A percentile compares a stretch with the other conserved stretches of the same genome.
phyloP scores from a whole-genome alignment of 169 alveolate species.

The Plasmodium vivax region DNA sequence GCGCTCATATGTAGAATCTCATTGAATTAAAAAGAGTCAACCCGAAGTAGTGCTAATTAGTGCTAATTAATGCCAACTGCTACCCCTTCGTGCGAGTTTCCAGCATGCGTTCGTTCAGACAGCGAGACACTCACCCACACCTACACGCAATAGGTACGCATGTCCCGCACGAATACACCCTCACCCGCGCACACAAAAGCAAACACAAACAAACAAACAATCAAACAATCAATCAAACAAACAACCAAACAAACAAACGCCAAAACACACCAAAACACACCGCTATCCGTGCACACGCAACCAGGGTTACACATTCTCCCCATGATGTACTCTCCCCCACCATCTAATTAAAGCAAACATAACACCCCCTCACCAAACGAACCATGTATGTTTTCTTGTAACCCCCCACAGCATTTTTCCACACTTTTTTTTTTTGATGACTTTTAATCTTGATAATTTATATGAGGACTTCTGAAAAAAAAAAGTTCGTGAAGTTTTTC shows the following conservation, averaged over 20 bases:
- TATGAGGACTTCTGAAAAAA: not conserved
- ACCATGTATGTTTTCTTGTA: not conserved
- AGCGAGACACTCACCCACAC: not conserved
- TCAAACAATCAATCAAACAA: too few species aligned
- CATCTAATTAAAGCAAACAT: not conserved
- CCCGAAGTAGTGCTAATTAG: not conserved
- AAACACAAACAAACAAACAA: not conserved
- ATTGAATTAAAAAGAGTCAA: not conserved
- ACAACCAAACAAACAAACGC: too few species aligned
- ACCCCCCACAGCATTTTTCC: not conserved
- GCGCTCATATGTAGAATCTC: not conserved
- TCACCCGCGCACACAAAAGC: not conserved
- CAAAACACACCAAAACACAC: not conserved
- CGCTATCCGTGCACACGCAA: not conserved
- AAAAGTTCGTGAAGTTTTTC: not conserved
- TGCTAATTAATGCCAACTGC: not conserved
- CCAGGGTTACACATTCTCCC: not conserved
- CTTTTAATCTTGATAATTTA: not conserved
- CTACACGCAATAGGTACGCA: not conserved
- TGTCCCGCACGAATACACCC: not conserved
- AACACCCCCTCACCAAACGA: not conserved
- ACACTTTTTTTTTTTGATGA: not conserved
- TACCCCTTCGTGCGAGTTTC: not conserved
- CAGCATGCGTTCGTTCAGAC: not conserved
- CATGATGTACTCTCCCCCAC: not conserved